Base-by-base conservation (phyloP, 768 basidiomycete species). In the Pleurotus sapidus region DNA sequence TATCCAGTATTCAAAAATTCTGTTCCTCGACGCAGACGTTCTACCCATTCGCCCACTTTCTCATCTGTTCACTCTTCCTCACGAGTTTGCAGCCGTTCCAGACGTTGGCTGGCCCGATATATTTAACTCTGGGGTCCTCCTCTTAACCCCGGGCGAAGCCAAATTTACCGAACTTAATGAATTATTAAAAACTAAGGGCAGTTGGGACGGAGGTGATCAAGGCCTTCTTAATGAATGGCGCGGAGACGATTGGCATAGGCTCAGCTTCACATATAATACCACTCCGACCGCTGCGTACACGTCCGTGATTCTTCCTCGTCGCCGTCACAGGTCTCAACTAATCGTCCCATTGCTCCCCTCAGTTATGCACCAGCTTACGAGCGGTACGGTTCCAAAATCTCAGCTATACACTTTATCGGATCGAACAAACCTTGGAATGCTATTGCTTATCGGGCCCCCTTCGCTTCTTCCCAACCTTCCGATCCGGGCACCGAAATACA, bases 71-170 rank as follows among this genome's bases (percentile, higher is more conserved):
- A 77, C 80, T 34, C 72, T 90, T 47, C 82, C 89, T 3, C 78
- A 88, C 68, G 87, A 91, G 60, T 95, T 99, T 68, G 88, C 95
- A 42, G 97, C 97, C 7, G 91, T 88, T 6, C 95, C 97, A 9
- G 97, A 99, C 71, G 92, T 95, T 30, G 97, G 97, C 63, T 99
- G 97, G 97, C 97, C 97, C 40, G 97, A 99, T 72, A 95, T 97
- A 60, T 99, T 99, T 78, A 99, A 99, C 71, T 96, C 95, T 20
- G 97, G 97, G 39, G 87, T 98, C 46, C 81, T 99, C 73, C 94
- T 98, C 50, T 72, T 94, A 38, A 79, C 83, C 54, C 95, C 95
- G 1, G 85, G 86, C 8, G 81, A 90, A 63, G 84, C 87, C 60
- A 94, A 95, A 67, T 99, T 96, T 69, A 75, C 79, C 5, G 80